Percentiles rank a stretch among this genome's conserved stretches.
Conservation (phyloP, 331 rosid species). For the Dryas integrifolia region DNA sequence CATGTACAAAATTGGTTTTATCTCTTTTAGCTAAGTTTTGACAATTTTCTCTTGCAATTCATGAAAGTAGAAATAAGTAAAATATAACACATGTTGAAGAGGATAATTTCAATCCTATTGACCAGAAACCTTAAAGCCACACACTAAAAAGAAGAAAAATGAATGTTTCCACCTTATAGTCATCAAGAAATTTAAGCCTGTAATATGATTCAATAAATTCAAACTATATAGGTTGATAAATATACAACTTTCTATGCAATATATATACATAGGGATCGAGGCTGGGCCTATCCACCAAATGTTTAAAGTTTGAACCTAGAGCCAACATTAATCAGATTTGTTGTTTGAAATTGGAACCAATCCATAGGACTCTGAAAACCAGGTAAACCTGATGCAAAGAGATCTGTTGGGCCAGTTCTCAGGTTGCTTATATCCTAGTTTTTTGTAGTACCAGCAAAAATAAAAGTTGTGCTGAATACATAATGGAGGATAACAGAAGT, state of each 20-base stretch:
- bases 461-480: background rate
- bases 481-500: background rate
- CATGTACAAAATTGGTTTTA: too few relatives aligned
- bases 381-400: background rate
- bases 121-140: background rate
- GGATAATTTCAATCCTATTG: background rate
- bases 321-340: background rate
- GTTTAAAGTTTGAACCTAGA: too few relatives aligned
- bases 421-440: too few relatives aligned
- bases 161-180: background rate
- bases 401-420: too few relatives aligned
- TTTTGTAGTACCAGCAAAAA: background rate
- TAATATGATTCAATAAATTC: background rate
- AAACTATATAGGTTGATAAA: background rate
- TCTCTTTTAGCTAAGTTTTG: too few relatives aligned
- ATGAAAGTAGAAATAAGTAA: too few relatives aligned
- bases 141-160: background rate
- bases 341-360: background rate
- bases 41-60: too few relatives aligned
- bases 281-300: background rate
- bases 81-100: too few relatives aligned
- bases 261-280: too few relatives aligned
- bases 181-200: background rate
- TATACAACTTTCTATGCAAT: too few relatives aligned
- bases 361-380: background rate